Evolutionary conservation across 2,329 filamentous ascomycete species (phyloP).

Genomic region (Eurotiales sp.): DNA sequence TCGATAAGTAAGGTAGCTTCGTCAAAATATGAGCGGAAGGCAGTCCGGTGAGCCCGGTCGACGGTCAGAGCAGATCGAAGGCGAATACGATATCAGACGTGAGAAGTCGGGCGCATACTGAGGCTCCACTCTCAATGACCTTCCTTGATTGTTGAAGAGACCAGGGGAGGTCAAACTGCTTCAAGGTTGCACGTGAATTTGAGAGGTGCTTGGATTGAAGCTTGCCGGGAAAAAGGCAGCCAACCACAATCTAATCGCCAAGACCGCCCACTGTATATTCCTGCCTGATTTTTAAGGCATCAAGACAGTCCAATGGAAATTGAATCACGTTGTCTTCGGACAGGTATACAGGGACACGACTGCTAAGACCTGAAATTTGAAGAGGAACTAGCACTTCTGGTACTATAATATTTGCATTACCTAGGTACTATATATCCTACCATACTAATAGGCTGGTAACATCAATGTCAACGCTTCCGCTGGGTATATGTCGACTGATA

Average conservation of each 20-base stretch:
- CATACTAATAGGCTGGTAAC: neutral
- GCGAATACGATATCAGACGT: neutral
- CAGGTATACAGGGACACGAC: too few relatives aligned
- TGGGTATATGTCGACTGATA: conserved; percentile 20
- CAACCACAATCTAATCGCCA: conserved; percentile 1
- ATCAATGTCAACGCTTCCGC: conserved; percentile 13
- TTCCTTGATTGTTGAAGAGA: neutral
- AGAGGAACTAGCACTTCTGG: neutral
- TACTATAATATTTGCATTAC: neutral
- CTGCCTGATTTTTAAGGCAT: neutral
- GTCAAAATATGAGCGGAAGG: neutral
- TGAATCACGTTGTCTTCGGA: too few relatives aligned
- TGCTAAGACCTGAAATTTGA: too few relatives aligned
- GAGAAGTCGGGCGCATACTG: neutral
- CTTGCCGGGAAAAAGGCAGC: neutral
- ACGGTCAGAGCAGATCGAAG: neutral
- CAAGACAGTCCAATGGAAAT: too few relatives aligned
- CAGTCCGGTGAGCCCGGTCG: neutral
- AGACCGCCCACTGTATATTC: neutral
- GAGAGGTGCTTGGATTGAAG: neutral
- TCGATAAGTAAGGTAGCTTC: neutral
- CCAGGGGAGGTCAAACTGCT: neutral
- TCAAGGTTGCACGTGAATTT: neutral
- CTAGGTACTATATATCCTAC: too few relatives aligned
- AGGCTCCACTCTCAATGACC: neutral